Evolutionary conservation across 1,139 yeast genomes (phyloP), one percentile per base, ranked within the genome.

Genomic region (Wickerhamiella infanticola): DNA sequence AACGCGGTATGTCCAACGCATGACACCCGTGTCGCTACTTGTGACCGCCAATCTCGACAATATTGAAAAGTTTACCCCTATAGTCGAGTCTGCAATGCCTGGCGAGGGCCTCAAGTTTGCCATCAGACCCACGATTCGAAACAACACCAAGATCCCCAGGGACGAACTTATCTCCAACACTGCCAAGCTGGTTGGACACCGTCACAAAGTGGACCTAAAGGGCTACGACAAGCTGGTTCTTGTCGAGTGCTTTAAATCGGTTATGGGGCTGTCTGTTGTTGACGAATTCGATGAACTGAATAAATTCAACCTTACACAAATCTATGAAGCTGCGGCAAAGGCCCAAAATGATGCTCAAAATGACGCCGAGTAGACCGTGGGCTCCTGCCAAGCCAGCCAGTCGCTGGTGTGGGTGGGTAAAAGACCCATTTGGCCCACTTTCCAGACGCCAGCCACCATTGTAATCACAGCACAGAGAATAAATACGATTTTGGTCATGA

Each of bases 401-500:
- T 90, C 98, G 51, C 94, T 81, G 44, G 73, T 73, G 38, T 78
- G 79, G 55, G 81, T 84, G 25, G 98, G 98, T 50, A 90, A 75
- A 52, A 90, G 68, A 0, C 97, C 97, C 96, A 90, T 85, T 29
- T 72, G 68, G 55, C 83, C 79, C 52, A 90, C 65, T 63, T 90
- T 90, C 75, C 86, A 86, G 23, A 86, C 59, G 3, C 97, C 98
- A 38, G 86, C 76, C 4, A 69, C 74, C 67, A 88, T 69, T 45
- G 80, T 73, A 18, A 74, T 72, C 43, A 80, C 48, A 53, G 84
- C 90, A 53, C 82, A 77, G 24, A 74, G 50, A 4, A 84, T 53
- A 52, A 63, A 77, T n/a, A 70, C 65, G 1, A 66, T 38, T 63
- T 73, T 74, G 5, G 78, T 70, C 40, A 65, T 43, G 18, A 66